Evolutionary conservation across 345 rosid species (phyloP).

Genomic region (Eucalyptus shirleyi): DNA sequence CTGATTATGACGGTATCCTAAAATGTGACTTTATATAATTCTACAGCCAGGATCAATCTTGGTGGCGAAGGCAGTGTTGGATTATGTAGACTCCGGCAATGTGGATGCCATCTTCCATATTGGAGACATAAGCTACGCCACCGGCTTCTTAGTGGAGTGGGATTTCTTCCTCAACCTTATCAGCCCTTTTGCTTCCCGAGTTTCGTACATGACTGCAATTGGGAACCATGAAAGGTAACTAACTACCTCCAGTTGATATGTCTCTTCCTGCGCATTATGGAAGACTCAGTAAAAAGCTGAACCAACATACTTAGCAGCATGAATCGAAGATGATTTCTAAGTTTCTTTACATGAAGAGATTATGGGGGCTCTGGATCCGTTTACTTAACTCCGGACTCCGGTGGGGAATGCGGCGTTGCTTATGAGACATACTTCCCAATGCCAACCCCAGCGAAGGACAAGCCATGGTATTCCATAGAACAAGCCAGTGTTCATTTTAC

Average conservation of each 20-base stretch:
- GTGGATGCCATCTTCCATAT: constrained; percentile 61
- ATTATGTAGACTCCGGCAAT: constrained; percentile 22
- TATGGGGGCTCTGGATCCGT: constrained; percentile 24
- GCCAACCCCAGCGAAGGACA: constrained; percentile 52
- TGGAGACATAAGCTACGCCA: constrained; percentile 75
- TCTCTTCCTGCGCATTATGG: background rate
- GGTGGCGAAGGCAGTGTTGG: constrained; percentile 30
- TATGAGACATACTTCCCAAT: constrained; percentile 61
- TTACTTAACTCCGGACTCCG: constrained; percentile 36
- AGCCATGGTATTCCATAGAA: constrained; percentile 68
- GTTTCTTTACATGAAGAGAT: constrained; percentile 18
- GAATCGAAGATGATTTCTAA: background rate
- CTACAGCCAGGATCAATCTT: constrained; percentile 53
- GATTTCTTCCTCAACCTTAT: constrained; percentile 52
- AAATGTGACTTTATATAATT: background rate
- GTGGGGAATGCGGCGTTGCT: constrained; percentile 69
- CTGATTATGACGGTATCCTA: background rate
- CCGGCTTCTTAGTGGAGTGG: constrained; percentile 70
- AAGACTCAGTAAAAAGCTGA: background rate
- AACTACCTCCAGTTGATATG: background rate
- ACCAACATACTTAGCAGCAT: background rate
- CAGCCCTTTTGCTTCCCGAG: constrained; percentile 41
- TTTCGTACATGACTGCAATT: constrained; percentile 65
- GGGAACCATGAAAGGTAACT: constrained; percentile 66
- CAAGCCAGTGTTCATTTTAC: constrained; percentile 44